phyloP scores from a whole-genome alignment of 805 yeast genomes.

The Metschnikowia orientalis region DNA sequence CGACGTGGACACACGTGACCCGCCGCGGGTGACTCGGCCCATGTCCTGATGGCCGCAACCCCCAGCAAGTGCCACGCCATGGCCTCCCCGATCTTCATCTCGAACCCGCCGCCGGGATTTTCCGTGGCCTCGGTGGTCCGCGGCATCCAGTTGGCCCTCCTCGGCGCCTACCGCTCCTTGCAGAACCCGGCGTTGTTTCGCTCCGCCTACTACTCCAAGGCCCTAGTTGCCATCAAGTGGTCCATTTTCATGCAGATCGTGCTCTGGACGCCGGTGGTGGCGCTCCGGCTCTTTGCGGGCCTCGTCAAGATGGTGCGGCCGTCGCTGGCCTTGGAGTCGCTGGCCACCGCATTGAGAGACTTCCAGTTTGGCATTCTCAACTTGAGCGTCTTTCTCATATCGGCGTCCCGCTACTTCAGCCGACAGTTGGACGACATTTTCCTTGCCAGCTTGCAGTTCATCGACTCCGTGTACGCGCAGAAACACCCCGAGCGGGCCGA shows the following conservation, averaged over 20 bases:
- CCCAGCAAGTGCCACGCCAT: constrained; percentile 21
- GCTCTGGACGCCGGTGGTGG: constrained; percentile 21
- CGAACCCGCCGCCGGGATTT: constrained; percentile 55
- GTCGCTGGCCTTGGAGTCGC: constrained; percentile 7
- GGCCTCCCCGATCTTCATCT: constrained; percentile 59
- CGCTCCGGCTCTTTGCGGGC: constrained; percentile 16
- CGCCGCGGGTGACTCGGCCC: no score
- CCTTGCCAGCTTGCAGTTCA: constrained; percentile 32
- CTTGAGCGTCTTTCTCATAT: constrained; percentile 36
- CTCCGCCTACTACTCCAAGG: constrained; percentile 32
- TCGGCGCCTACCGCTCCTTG: constrained; percentile 46
- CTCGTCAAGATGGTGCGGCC: constrained; percentile 6
- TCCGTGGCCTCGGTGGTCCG: constrained; percentile 45
- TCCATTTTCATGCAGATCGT: constrained; percentile 36
- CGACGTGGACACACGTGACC: no score
- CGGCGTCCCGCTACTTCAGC: constrained; percentile 32
- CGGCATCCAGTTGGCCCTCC: constrained; percentile 49
- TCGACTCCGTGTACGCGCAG: constrained; percentile 24
- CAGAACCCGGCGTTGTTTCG: constrained; percentile 36
- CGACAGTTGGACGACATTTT: constrained; percentile 40
- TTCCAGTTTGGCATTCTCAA: constrained; percentile 37
- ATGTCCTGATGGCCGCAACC: background rate
- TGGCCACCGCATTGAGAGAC: constrained; percentile 19
- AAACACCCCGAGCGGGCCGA: constrained; percentile 35
- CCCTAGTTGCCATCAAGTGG: constrained; percentile 29